Conservation (phyloP, 2,329 filamentous ascomycete species). For the Penicillium sp. region DNA sequence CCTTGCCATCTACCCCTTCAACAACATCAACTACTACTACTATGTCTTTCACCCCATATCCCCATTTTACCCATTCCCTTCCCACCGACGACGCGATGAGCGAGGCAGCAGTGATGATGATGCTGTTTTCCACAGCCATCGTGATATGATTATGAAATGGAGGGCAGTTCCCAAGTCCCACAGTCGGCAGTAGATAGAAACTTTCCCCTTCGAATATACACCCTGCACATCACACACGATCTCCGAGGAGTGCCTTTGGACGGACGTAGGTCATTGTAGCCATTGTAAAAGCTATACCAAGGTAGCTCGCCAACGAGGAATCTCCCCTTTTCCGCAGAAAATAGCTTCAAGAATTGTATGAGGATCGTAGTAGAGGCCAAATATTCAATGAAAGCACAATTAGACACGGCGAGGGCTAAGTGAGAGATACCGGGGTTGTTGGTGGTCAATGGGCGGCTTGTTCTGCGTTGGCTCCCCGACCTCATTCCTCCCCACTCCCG, state of each 20-base stretch:
- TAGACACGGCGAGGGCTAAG: background rate
- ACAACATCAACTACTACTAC: constrained; percentile 1
- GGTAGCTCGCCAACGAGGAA: background rate
- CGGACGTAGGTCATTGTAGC: background rate
- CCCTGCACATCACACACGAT: constrained; percentile 20
- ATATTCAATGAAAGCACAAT: background rate
- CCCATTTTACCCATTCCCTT: constrained; percentile 8
- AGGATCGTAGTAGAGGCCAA: background rate
- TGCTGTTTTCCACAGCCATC: constrained; percentile 26
- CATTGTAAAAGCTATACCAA: background rate
- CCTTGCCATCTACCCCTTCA: constrained; percentile 8
- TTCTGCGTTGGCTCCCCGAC: constrained; percentile 7
- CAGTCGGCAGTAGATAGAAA: constrained; percentile 38
- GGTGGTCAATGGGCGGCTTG: background rate
- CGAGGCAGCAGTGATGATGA: constrained; percentile 31
- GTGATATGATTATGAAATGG: constrained; percentile 25
- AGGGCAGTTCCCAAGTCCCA: constrained; percentile 19
- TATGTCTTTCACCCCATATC: constrained; percentile 10
- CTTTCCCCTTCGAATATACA: constrained; percentile 33
- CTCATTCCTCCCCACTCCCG: constrained; percentile 16
- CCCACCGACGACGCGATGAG: constrained; percentile 21
- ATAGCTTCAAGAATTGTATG: background rate
- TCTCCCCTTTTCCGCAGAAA: background rate
- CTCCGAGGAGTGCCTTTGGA: background rate
- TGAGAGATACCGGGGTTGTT: background rate